phyloP scores from a whole-genome alignment of 1,139 yeast genomes.

The Sugiyamaella castrensis region DNA sequence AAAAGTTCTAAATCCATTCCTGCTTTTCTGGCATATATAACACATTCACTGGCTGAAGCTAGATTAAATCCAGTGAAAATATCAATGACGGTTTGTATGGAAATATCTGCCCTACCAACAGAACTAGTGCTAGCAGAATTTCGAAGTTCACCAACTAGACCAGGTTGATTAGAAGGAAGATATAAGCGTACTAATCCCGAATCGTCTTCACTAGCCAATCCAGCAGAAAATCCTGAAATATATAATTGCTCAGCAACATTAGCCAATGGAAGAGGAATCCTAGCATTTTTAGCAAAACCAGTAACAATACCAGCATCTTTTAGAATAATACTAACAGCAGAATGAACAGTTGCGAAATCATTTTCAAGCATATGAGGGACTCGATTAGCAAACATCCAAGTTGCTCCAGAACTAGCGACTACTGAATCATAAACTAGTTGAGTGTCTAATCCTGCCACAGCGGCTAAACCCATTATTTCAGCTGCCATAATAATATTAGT shows the following conservation, averaged over 20 bases:
- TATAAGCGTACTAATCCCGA: conserved; percentile 15
- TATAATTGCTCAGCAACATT: conserved; percentile 17
- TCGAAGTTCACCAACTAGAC: conserved; percentile 13
- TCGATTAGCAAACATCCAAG: conserved; percentile 19
- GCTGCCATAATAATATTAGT: conserved; percentile 16
- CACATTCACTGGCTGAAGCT: conserved; percentile 14
- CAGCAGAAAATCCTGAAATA: conserved; percentile 9
- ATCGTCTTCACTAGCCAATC: conserved; percentile 15
- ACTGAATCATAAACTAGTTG: conserved; percentile 11
- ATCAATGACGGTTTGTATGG: conserved; percentile 14
- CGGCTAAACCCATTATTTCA: conserved; percentile 14
- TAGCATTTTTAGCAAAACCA: conserved; percentile 12
- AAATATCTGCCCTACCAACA: conserved; percentile 9
- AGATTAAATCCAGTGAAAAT: conserved; percentile 15
- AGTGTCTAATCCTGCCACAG: conserved; percentile 14
- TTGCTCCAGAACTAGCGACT: conserved; percentile 12
- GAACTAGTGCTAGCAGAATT: neutral
- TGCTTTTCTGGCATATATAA: conserved; percentile 11
- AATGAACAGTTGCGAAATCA: conserved; percentile 17
- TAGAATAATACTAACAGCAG: conserved; percentile 16
- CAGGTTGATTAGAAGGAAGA: conserved; percentile 8
- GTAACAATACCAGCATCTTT: conserved; percentile 18
- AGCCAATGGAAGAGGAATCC: conserved; percentile 13
- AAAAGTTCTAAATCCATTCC: conserved; percentile 15
- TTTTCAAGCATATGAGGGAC: conserved; percentile 18